Percentiles rank a stretch among this genome's conserved stretches.
Conservation (phyloP, 768 basidiomycete genomes). For the Tylopilus balloui region DNA sequence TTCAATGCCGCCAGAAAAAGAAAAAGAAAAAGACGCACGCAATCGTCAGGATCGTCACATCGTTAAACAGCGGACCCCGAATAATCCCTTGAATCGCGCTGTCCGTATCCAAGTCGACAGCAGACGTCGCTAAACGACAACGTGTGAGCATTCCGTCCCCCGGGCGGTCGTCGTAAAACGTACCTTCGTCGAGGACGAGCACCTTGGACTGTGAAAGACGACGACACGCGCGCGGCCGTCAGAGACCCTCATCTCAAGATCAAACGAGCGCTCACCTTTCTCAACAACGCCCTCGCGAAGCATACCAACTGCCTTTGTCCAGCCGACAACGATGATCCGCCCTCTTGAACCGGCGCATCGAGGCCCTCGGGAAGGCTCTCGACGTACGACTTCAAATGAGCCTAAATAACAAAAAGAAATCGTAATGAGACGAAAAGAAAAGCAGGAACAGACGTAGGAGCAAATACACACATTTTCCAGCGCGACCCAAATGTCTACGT, state of each 20-base stretch:
- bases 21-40: slow-evolving; percentile 47
- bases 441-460: background rate
- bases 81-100: slow-evolving; percentile 86
- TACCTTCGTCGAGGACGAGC: slow-evolving; percentile 90
- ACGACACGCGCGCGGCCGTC: too few relatives aligned
- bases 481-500: slow-evolving; percentile 85
- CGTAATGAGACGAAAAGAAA: background rate
- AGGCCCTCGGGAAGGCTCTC: slow-evolving; percentile 61
- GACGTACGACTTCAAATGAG: slow-evolving; percentile 65
- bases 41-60: slow-evolving; percentile 83
- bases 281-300: slow-evolving; percentile 79
- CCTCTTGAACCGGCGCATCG: slow-evolving; percentile 72
- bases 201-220: slow-evolving; percentile 73
- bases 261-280: slow-evolving; percentile 57
- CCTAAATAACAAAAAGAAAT: slow-evolving; percentile 31
- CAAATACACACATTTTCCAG: slow-evolving; percentile 52
- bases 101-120: slow-evolving; percentile 89
- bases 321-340: slow-evolving; percentile 74
- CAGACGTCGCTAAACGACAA: slow-evolving; percentile 61
- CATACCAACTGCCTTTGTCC: slow-evolving; percentile 89
- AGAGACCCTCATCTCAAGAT: too few relatives aligned
- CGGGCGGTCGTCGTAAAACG: too few relatives aligned
- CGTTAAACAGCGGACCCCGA: slow-evolving; percentile 67
- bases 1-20: too few relatives aligned
- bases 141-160: background rate